A percentile compares a stretch with the other conserved stretches of the same genome.
These are phyloP conservation scores for Podospora pseudopauciseta DNA, from an alignment of 495 filamentous ascomycete genomes.

Conservation along the genomic window DNA sequence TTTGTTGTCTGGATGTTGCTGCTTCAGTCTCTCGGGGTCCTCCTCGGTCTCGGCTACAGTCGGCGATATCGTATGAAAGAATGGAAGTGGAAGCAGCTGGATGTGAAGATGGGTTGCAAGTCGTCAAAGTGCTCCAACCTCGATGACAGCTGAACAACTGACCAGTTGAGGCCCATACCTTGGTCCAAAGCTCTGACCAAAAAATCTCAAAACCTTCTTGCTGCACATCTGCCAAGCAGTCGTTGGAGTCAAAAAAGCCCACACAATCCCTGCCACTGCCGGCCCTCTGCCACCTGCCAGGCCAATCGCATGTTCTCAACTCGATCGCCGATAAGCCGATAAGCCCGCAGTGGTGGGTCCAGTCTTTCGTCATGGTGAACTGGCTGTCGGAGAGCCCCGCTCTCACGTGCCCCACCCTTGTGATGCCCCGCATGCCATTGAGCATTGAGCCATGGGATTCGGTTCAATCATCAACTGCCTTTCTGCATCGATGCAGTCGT, in stretches of 20 bases:
- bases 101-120: background rate
- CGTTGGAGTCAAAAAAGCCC: background rate
- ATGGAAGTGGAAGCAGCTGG: no score
- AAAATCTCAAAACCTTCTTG: background rate
- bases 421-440: constrained; percentile 19
- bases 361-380: constrained; percentile 19
- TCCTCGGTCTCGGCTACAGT: background rate
- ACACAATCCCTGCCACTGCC: constrained; percentile 2
- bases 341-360: background rate
- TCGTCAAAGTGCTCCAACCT: background rate
- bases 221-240: background rate
- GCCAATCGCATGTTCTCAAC: background rate
- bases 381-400: background rate
- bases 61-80: background rate
- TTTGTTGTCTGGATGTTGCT: background rate
- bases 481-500: background rate
- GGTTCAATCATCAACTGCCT: background rate
- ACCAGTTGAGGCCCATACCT: background rate
- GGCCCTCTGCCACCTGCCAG: background rate
- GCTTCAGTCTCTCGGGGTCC: background rate
- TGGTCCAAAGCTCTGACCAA: background rate
- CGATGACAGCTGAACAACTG: background rate
- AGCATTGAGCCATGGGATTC: background rate
- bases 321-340: background rate
- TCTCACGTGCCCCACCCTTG: constrained; percentile 27